Conservation (phyloP, 257 asterid species). For the Lavandula angustifolia region DNA sequence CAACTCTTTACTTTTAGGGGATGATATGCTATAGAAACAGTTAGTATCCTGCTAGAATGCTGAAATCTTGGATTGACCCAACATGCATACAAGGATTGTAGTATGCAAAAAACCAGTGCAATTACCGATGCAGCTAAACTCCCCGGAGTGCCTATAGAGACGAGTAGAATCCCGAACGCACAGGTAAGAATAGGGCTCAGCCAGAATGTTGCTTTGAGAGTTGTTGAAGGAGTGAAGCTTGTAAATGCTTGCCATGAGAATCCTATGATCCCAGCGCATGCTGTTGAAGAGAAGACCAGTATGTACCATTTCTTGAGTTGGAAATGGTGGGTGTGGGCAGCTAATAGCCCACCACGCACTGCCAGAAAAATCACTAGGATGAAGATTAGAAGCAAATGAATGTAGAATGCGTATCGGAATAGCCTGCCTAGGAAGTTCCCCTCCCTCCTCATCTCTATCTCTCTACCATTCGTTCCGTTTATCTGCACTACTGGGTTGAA, state of each 20-base stretch:
- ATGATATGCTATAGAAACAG: slow-evolving; percentile 37
- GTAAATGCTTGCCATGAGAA: slow-evolving; percentile 48
- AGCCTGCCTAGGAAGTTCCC: slow-evolving; percentile 42
- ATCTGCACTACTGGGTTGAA: slow-evolving; percentile 20
- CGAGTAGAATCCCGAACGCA: slow-evolving; percentile 47
- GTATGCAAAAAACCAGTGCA: slow-evolving; percentile 37
- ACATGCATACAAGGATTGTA: slow-evolving; percentile 58
- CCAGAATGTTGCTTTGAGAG: slow-evolving; percentile 52
- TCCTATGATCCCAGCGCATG: slow-evolving; percentile 46
- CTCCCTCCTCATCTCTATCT: slow-evolving; percentile 37
- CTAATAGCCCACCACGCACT: slow-evolving; percentile 35
- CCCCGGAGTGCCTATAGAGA: slow-evolving; percentile 51
- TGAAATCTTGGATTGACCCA: slow-evolving; percentile 52
- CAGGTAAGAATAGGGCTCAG: slow-evolving; percentile 58
- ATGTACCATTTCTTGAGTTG: slow-evolving; percentile 46
- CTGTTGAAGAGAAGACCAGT: slow-evolving; percentile 46
- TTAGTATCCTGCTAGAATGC: slow-evolving; percentile 40
- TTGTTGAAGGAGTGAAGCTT: slow-evolving; percentile 39
- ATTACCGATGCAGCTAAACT: slow-evolving; percentile 46
- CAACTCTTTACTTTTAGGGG: slow-evolving; percentile 43
- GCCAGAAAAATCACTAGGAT: slow-evolving; percentile 43
- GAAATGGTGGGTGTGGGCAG: slow-evolving; percentile 32
- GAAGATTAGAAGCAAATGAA: slow-evolving; percentile 39
- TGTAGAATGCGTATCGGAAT: slow-evolving; percentile 40
- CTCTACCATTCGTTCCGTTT: slow-evolving; percentile 10